Evolutionary conservation across 1,139 yeast genomes (phyloP).

Genomic region (Arxiozyma bovina): DNA sequence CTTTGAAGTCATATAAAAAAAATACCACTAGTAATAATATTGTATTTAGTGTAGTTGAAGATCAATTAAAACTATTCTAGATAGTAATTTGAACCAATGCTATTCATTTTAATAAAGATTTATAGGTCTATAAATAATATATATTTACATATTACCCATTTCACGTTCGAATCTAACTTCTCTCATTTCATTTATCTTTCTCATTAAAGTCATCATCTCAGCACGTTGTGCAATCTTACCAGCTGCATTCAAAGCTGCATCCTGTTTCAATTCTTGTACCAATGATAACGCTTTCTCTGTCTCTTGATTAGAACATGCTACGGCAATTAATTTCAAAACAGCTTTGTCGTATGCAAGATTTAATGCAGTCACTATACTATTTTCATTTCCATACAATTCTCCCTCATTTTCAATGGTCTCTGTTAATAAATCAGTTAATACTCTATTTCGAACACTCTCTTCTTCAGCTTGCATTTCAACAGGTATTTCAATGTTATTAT

Average conservation of each 20-base stretch:
- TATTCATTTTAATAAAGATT: no score
- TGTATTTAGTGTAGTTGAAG: no score
- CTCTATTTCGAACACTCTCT: conserved; percentile 34
- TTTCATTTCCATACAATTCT: conserved; percentile 35
- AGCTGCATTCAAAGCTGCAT: conserved; percentile 77
- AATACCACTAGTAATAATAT: not conserved
- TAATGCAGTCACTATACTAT: conserved; percentile 43
- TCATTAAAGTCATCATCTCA: conserved; percentile 56
- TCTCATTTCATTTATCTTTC: conserved; percentile 55
- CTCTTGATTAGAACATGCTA: conserved; percentile 61
- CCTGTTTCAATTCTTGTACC: conserved; percentile 61
- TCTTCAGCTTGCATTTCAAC: conserved; percentile 33
- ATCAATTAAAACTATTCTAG: not conserved
- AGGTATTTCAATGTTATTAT: conserved; percentile 30
- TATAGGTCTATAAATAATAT: not conserved
- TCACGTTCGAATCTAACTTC: conserved; percentile 44
- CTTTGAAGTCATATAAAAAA: not conserved
- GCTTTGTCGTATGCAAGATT: conserved; percentile 60
- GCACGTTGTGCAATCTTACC: conserved; percentile 74
- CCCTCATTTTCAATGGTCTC: conserved; percentile 36
- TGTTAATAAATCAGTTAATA: conserved; percentile 31
- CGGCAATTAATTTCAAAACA: conserved; percentile 65
- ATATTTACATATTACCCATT: conserved; percentile 12
- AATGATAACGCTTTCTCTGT: conserved; percentile 61
- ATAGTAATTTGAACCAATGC: no score